phyloP scores from a whole-genome alignment of 2,329 filamentous ascomycete species.

The Apiospora malaysiana region DNA sequence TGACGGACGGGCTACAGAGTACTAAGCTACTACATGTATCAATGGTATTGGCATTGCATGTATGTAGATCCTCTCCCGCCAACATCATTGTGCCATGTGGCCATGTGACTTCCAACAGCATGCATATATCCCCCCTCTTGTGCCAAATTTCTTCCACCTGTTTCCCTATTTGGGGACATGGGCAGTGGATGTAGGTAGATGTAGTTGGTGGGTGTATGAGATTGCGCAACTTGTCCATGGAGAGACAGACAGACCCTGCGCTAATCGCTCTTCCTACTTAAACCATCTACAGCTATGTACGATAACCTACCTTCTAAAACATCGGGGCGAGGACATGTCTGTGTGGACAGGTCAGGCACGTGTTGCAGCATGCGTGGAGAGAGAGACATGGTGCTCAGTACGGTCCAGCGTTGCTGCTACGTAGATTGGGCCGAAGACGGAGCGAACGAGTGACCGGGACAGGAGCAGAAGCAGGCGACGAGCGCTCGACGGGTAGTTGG shows the following conservation, averaged over 20 bases:
- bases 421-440: conserved; percentile 11
- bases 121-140: conserved; percentile 1
- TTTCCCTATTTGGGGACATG: not conserved
- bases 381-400: conserved; percentile 12
- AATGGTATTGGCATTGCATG: not conserved
- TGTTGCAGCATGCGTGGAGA: not conserved
- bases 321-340: conserved; percentile 11
- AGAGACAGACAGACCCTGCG: conserved; percentile 12
- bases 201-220: not conserved
- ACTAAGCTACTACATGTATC: no score
- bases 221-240: conserved; percentile 1
- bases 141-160: not conserved
- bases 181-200: not conserved
- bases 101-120: not conserved
- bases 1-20: not conserved
- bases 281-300: no score
- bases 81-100: conserved; percentile 1
- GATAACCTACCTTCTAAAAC: not conserved
- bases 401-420: not conserved
- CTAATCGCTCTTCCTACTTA: not conserved
- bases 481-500: not conserved
- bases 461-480: not conserved
- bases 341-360: conserved; percentile 14
- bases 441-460: not conserved
- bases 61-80: not conserved